These are phyloP conservation scores for Ogataea glucozyma DNA, from an alignment of 805 yeast species.

Conservation along the genomic window DNA sequence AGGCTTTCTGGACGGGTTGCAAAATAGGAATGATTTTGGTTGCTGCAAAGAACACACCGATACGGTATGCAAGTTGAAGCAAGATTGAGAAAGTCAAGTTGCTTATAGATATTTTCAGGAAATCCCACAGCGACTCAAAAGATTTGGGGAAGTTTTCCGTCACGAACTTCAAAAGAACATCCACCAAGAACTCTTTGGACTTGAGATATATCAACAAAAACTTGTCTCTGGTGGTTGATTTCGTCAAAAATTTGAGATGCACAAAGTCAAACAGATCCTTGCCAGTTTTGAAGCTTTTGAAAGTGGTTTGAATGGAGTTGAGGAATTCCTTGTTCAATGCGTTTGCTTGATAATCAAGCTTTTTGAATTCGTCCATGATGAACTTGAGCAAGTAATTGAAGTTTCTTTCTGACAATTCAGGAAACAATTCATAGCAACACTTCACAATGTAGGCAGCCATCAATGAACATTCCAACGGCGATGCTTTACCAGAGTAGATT, in stretches of 20 bases:
- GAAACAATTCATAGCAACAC: conserved; percentile 89
- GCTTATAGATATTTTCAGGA: conserved; percentile 48
- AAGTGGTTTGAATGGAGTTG: conserved; percentile 35
- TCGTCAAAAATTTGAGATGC: conserved; percentile 19
- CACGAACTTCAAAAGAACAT: conserved; percentile 38
- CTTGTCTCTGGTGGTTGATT: conserved; percentile 23
- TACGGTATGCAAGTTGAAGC: conserved; percentile 79
- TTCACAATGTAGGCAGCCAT: conserved; percentile 89
- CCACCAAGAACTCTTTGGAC: conserved; percentile 29
- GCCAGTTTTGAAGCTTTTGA: conserved; percentile 25
- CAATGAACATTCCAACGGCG: conserved; percentile 86
- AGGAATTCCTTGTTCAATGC: conserved; percentile 34
- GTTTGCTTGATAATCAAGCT: conserved; percentile 36
- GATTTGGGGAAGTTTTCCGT: conserved; percentile 56
- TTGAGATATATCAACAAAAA: conserved; percentile 22
- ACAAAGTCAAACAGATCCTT: conserved; percentile 19
- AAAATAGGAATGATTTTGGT: conserved; percentile 82
- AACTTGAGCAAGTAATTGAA: conserved; percentile 36
- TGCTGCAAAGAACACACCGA: conserved; percentile 84
- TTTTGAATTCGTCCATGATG: conserved; percentile 38
- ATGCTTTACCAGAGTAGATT: conserved; percentile 77
- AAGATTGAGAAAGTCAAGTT: conserved; percentile 81
- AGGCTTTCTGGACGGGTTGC: conserved; percentile 30
- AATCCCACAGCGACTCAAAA: conserved; percentile 55
- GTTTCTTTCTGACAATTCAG: conserved; percentile 66